phyloP scores from a whole-genome alignment of 306 rosid genomes.

The Hippophae gyantsensis region DNA sequence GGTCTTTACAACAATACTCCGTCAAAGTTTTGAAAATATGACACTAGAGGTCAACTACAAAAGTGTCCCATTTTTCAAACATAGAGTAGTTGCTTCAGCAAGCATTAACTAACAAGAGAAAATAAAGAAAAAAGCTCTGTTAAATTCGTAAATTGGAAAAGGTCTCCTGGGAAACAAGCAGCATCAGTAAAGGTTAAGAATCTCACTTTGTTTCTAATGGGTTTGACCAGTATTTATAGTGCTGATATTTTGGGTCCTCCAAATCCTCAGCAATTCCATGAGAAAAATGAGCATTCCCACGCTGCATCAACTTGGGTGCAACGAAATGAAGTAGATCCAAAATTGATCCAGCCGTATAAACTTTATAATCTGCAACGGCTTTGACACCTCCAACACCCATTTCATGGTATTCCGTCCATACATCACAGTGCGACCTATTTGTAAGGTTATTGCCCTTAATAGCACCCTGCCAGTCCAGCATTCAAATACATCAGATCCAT shows the following conservation, averaged over 20 bases:
- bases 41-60: too few relatives aligned
- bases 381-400: slow-evolving; percentile 66
- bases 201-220: slow-evolving; percentile 74
- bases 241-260: slow-evolving; percentile 60
- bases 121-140: too few relatives aligned
- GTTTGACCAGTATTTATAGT: slow-evolving; percentile 77
- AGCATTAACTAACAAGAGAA: not conserved
- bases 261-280: slow-evolving; percentile 68
- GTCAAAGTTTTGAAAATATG: too few relatives aligned
- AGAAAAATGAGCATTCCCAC: slow-evolving; percentile 71
- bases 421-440: slow-evolving; percentile 55
- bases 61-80: too few relatives aligned
- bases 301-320: slow-evolving; percentile 78
- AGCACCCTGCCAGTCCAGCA: slow-evolving; percentile 39
- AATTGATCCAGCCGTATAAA: slow-evolving; percentile 51
- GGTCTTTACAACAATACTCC: too few relatives aligned
- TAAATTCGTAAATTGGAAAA: not conserved
- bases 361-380: slow-evolving; percentile 63
- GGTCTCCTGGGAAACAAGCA: not conserved
- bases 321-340: slow-evolving; percentile 63
- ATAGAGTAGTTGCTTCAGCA: too few relatives aligned
- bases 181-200: slow-evolving; percentile 4
- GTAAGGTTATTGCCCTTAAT: slow-evolving; percentile 48
- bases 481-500: slow-evolving; percentile 11
- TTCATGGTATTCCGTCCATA: slow-evolving; percentile 78